phyloP scores from a whole-genome alignment of 2,329 filamentous ascomycete species.

The Trichoderma sp. region DNA sequence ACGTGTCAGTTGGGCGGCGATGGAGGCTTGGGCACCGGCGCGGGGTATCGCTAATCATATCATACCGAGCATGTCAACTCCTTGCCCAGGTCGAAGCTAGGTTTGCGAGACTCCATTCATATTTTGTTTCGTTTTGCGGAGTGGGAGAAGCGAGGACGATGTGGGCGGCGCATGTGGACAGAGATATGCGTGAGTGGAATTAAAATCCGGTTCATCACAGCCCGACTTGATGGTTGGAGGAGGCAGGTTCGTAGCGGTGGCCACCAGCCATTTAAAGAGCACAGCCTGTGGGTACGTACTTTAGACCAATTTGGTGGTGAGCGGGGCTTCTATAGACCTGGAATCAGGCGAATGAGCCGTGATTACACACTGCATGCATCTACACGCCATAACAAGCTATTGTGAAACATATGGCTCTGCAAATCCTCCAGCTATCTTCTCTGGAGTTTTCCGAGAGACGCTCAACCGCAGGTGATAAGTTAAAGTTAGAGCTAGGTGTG shows the following conservation, averaged over 20 bases:
- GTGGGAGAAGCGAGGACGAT: neutral
- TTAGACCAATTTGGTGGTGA: neutral
- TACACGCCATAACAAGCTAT: neutral
- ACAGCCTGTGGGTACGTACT: constrained; percentile 13
- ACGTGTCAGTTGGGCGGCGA: constrained; percentile 4
- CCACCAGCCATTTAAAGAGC: constrained; percentile 1
- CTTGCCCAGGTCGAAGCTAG: constrained; percentile 75
- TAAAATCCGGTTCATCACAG: neutral
- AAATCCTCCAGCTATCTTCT: neutral
- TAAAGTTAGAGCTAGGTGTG: neutral
- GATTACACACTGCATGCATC: neutral
- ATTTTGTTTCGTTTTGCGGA: constrained; percentile 27
- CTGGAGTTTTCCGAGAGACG: neutral
- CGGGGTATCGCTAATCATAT: neutral
- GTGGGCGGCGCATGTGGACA: neutral
- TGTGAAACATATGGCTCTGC: neutral
- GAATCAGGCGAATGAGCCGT: neutral
- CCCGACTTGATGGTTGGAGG: neutral
- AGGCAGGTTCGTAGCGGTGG: neutral
- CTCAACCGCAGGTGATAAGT: neutral
- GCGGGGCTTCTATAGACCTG: neutral
- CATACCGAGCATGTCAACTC: constrained; percentile 94
- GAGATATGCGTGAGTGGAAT: neutral
- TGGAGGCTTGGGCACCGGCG: neutral
- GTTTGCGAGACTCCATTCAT: constrained; percentile 55